Evolutionary conservation across 192 early-diverging fungal species (phyloP), one percentile per base, ranked within the genome.

Genomic region (Jimgerdemannia lactiflua): DNA sequence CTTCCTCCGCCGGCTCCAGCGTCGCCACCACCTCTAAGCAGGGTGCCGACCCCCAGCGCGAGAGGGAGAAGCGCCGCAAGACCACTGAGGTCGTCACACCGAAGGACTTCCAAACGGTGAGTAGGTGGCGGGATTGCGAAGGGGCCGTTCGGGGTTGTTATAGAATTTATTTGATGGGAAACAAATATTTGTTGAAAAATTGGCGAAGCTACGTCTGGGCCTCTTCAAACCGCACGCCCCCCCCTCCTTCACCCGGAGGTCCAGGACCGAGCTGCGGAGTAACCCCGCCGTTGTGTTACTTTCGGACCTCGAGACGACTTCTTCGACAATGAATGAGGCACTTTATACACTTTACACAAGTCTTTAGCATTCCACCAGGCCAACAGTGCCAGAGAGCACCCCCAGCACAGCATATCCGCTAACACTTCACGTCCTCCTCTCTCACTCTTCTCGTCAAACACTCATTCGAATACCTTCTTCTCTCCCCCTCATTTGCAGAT

Each of bases 401-500:
- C 29, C 29, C 29, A 29, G 29, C 29, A 29, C 29, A 29, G 1
- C 29, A 29, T 29, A 29, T 29, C 29, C 29, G 29, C 29, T 29
- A 29, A 29, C 29, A 29, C 49, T 59, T 59, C 49, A 59, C 49
- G 49, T 2, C 49, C 49, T 59, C 49, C 49, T 10, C 49, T 59
- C 49, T 59, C 6, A 10, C 49, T 2, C 14, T 14, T 59, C 49
- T 59, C 49, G 49, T 2, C 49, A 59, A 59, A 59, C 49, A 59
- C 49, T 59, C 49, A 59, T 14, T 14, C 49, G 49, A 14, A 29
- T 29, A n/a, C 29, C 29, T 1, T 29, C 29, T 29, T 59, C 49
- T 14, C 6, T 59, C 49, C 49, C 14, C 14, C 0, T 59, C 49
- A 59, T 14, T 68, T 1, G 67, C n/a, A 83, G 82, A 73, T 85